Base-by-base conservation (phyloP, 805 yeast genomes). In the Candida boleticola region DNA sequence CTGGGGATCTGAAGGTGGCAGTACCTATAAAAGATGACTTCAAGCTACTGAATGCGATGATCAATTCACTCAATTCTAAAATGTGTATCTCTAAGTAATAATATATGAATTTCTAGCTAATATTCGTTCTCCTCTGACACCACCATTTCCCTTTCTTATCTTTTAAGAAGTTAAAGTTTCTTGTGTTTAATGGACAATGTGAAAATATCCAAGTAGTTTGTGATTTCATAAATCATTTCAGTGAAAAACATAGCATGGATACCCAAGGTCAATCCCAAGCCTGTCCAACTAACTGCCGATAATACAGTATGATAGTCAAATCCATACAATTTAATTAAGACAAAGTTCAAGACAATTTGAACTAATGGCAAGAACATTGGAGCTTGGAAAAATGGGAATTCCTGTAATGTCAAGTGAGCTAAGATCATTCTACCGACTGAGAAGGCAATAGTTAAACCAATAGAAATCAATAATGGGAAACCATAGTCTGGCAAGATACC, bases 341-440 rank as follows among this genome's bases (percentile, higher is more conserved):
- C 11, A 35, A 51, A 48, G 29, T 73, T 58, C 1, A 63, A 21
- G 3, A 65, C 30, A 39, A 73, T 48, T 66, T 89, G 82, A 18
- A 63, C 47, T 20, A 69, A 4, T 52, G 97, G 85, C 45, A 88
- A 71, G 29, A 79, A 71, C 71, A 81, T 79, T 34, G 95, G 86
- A 23, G 85, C 72, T 39, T 88, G 85, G 49, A 76, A 53, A 58
- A 71, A 64, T 37, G 98, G 97, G 72, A 86, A 89, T 11, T 68
- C 64, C 60, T 86, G 95, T 39, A 76, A 66, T 0, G 97, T 87
- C 51, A 92, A 77, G 61, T 90, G 98, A 2, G 88, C 90, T 43
- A 84, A 72, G 54, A 90, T 90, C 48, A 90, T 88, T 58, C 93
- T 79, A 3, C 97, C 97, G n/a, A 92, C 97, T 3, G 80, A 71